Conservation (phyloP, 345 rosid species). For the Gossypium bickii region DNA sequence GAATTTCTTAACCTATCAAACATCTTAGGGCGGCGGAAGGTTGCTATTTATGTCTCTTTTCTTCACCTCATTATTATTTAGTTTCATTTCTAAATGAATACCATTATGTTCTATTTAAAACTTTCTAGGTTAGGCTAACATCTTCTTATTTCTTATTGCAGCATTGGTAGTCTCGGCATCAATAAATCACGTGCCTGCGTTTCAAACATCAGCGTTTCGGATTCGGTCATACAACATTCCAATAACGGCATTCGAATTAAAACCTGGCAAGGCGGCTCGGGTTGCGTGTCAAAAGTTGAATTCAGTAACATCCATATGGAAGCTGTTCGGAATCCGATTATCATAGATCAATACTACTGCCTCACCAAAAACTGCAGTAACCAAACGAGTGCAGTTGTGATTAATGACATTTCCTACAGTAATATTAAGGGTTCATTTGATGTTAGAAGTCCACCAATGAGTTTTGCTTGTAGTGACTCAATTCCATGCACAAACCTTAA, state of each 20-base stretch:
- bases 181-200: constrained; percentile 75
- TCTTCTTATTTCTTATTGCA: constrained; percentile 27
- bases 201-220: constrained; percentile 66
- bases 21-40: constrained; percentile 5
- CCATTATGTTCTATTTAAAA: neutral
- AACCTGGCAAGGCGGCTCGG: constrained; percentile 96
- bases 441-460: constrained; percentile 63
- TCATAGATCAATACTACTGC: constrained; percentile 88
- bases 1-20: neutral
- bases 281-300: constrained; percentile 60
- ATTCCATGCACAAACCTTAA: constrained; percentile 71
- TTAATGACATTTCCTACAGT: constrained; percentile 52
- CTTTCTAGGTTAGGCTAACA: neutral
- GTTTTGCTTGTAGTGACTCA: constrained; percentile 74
- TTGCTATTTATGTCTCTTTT: neutral
- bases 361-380: constrained; percentile 57
- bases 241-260: constrained; percentile 79
- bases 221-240: constrained; percentile 60
- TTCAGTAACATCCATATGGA: constrained; percentile 72
- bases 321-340: constrained; percentile 71
- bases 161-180: constrained; percentile 89
- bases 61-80: neutral
- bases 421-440: constrained; percentile 75
- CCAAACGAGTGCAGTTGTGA: constrained; percentile 60
- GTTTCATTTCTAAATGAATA: neutral